Percentiles rank a stretch among this genome's conserved stretches.
These are phyloP conservation scores for Macadamia integrifolia DNA, from an alignment of 164 flowering plant species.

Conservation along the genomic window DNA sequence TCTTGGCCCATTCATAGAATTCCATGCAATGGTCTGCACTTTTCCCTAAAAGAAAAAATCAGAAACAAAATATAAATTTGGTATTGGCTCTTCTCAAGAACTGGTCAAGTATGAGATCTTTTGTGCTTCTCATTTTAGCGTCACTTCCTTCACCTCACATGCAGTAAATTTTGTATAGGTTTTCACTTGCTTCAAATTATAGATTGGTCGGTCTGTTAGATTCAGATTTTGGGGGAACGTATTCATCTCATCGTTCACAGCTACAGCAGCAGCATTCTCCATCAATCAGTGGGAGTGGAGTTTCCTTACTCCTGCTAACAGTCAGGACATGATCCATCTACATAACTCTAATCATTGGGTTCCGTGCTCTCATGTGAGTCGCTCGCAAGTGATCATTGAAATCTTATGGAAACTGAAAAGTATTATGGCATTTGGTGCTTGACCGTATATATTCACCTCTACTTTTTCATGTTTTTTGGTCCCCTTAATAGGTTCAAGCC, in stretches of 20 bases:
- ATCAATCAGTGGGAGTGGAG: constrained; percentile 56
- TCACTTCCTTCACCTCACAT: too few relatives aligned
- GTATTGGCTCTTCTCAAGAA: too few relatives aligned
- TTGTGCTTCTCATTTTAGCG: constrained; percentile 3
- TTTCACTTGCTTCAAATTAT: constrained; percentile 4
- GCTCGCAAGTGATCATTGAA: constrained; percentile 53
- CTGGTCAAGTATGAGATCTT: too few relatives aligned
- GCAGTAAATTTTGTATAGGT: too few relatives aligned
- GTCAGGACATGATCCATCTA: constrained; percentile 72
- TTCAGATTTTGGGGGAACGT: constrained; percentile 72
- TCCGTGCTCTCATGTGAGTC: constrained; percentile 68
- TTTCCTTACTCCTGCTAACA: constrained; percentile 64
- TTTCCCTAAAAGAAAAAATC: too few relatives aligned
- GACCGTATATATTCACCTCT: neutral
- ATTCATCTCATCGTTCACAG: constrained; percentile 70
- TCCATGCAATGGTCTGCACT: neutral
- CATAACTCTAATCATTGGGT: constrained; percentile 74
- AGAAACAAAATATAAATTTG: too few relatives aligned
- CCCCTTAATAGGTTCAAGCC: too few relatives aligned
- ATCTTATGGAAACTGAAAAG: neutral
- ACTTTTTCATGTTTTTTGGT: neutral
- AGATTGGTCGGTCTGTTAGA: constrained; percentile 82
- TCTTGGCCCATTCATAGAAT: neutral
- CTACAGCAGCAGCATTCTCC: constrained; percentile 58
- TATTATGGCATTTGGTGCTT: neutral